Conservation (phyloP, 805 yeast species). For the Saccharomycopsis malanga region DNA sequence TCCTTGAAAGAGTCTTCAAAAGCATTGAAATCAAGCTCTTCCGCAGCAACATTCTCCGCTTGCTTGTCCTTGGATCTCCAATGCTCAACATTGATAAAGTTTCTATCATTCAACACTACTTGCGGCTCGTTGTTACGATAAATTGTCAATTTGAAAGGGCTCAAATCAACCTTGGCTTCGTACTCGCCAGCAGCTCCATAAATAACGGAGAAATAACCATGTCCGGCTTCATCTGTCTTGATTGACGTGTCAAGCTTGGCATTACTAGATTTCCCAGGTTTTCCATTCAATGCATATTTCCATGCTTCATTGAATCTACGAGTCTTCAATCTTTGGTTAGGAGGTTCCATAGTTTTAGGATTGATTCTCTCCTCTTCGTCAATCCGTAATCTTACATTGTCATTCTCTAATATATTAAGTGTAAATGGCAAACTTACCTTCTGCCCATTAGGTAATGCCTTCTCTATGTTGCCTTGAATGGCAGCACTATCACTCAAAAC, state of each 20-base stretch:
- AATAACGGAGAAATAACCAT: constrained; percentile 22
- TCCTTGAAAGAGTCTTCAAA: constrained; percentile 70
- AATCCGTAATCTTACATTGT: constrained; percentile 52
- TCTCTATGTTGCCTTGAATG: constrained; percentile 42
- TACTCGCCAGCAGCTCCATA: constrained; percentile 39
- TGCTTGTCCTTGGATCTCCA: constrained; percentile 45
- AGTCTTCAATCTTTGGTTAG: constrained; percentile 30
- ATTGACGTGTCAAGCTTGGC: constrained; percentile 23
- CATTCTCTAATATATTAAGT: constrained; percentile 48
- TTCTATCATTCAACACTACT: constrained; percentile 58
- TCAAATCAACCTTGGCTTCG: constrained; percentile 35
- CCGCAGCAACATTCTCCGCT: constrained; percentile 38
- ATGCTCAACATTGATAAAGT: constrained; percentile 79
- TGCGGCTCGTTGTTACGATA: constrained; percentile 39
- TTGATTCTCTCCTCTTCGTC: constrained; percentile 51
- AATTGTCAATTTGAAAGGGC: constrained; percentile 47
- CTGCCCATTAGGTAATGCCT: constrained; percentile 36
- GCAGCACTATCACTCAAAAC: constrained; percentile 28
- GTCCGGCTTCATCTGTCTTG: constrained; percentile 13
- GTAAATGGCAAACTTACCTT: constrained; percentile 46
- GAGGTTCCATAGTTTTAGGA: constrained; percentile 24
- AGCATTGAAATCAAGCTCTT: constrained; percentile 58
- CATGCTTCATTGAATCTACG: constrained; percentile 55
- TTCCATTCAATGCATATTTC: constrained; percentile 46
- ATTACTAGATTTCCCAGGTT: constrained; percentile 26